Conservation (phyloP, 2,329 filamentous ascomycete species). For the Exophiala lecanii-corni region DNA sequence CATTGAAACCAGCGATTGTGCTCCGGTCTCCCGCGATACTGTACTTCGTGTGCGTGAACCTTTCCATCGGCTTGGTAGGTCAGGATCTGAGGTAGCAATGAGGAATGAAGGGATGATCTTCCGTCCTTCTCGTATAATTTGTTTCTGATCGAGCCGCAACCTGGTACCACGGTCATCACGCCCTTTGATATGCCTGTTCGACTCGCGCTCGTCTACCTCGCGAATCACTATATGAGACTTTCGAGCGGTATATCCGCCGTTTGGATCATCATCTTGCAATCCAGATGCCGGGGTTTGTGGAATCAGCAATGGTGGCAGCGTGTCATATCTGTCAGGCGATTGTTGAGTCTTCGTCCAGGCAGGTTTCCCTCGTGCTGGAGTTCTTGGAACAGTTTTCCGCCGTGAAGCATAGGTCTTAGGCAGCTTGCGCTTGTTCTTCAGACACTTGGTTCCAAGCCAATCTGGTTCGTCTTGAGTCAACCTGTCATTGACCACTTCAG, state of each 20-base stretch:
- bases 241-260: not conserved
- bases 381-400: not conserved
- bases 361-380: not conserved
- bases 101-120: constrained; percentile 7
- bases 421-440: not conserved
- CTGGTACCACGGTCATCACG: not conserved
- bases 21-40: not conserved
- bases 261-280: not conserved
- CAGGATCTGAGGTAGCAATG: constrained; percentile 6
- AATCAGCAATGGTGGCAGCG: not conserved
- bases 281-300: not conserved
- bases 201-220: not conserved
- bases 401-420: not conserved
- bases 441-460: not conserved
- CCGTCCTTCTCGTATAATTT: constrained; percentile 4
- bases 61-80: not conserved
- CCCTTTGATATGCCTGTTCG: not conserved
- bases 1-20: constrained; percentile 10
- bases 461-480: not conserved
- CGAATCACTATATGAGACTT: not conserved
- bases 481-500: no score
- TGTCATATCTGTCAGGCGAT: not conserved
- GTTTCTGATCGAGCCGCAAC: constrained; percentile 25
- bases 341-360: not conserved
- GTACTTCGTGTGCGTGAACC: not conserved